A percentile compares a stretch with the other conserved stretches of the same genome.
These are phyloP conservation scores for Chaetomium cochliodes DNA, from an alignment of 495 filamentous ascomycete genomes.

Conservation along the genomic window DNA sequence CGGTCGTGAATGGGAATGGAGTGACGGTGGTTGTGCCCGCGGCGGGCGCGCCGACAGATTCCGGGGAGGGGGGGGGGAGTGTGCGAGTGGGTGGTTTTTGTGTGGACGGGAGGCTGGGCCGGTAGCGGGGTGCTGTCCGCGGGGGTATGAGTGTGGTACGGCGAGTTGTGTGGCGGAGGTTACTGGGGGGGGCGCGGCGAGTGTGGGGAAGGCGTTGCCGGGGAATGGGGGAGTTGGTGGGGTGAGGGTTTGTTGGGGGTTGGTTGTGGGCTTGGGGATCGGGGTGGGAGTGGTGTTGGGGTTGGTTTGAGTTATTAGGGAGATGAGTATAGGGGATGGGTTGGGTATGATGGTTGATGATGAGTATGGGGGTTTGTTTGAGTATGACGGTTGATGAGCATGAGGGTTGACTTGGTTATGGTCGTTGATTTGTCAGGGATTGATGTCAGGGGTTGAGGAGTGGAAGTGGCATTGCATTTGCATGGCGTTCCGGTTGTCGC, in stretches of 20 bases:
- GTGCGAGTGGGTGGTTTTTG: conserved; percentile 74
- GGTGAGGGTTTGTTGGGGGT: not conserved
- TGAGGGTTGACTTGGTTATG: too few species aligned
- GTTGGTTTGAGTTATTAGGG: conserved; percentile 5
- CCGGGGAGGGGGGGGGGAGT: conserved; percentile 42
- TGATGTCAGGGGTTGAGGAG: too few species aligned
- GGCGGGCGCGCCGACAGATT: conserved; percentile 39
- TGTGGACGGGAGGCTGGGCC: conserved; percentile 56
- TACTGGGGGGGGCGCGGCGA: conserved; percentile 40
- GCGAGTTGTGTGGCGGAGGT: conserved; percentile 59
- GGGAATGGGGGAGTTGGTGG: conserved; percentile 10
- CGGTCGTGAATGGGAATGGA: conserved; percentile 58
- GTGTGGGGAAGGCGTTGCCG: conserved; percentile 60
- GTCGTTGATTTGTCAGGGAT: too few species aligned
- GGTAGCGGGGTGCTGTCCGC: conserved; percentile 75
- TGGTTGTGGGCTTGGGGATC: not conserved
- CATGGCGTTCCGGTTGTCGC: conserved; percentile 1
- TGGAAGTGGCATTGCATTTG: conserved; percentile 1
- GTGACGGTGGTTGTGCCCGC: conserved; percentile 66
- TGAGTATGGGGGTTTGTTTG: not conserved
- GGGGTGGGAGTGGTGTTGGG: not conserved
- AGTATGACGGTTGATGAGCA: too few species aligned
- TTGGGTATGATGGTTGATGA: not conserved
- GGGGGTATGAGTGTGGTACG: conserved; percentile 67
- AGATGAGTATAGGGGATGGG: not conserved